phyloP scores from a whole-genome alignment of 306 rosid species.

The Trifolium fragiferum region DNA sequence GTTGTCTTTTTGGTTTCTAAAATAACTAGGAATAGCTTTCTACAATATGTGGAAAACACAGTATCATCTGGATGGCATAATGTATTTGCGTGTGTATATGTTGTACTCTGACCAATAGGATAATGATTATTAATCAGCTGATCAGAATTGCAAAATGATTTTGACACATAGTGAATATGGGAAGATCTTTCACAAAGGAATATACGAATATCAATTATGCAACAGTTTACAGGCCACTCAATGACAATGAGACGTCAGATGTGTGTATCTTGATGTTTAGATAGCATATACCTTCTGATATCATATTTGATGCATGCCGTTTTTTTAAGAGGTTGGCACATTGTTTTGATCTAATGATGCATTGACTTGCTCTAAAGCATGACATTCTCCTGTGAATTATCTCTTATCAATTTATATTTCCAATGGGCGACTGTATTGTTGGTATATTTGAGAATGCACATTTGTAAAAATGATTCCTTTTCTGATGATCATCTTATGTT shows the following conservation, averaged over 20 bases:
- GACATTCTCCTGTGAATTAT: conserved; percentile 29
- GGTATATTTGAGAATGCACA: conserved; percentile 30
- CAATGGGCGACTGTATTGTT: conserved; percentile 24
- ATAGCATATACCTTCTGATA: conserved; percentile 21
- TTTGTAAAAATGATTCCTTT: conserved; percentile 28
- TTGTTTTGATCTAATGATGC: conserved; percentile 22
- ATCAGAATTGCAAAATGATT: conserved; percentile 4
- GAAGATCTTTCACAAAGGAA: conserved; percentile 8
- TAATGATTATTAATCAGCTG: neutral
- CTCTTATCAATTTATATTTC: conserved; percentile 27
- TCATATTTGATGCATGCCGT: conserved; percentile 24
- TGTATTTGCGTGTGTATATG: conserved; percentile 22
- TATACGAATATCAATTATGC: conserved; percentile 2
- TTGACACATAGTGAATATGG: neutral
- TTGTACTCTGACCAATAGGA: conserved; percentile 8
- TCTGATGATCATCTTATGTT: conserved; percentile 25
- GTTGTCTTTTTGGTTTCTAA: too few species aligned
- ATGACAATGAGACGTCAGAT: conserved; percentile 6
- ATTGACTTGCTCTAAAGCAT: neutral
- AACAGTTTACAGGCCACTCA: conserved; percentile 22
- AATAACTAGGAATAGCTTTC: too few species aligned
- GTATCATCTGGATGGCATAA: neutral
- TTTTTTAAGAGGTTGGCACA: conserved; percentile 13
- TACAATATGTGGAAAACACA: neutral
- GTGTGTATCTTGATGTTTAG: conserved; percentile 12